Percentiles rank a stretch among this genome's conserved stretches.
Conservation (phyloP, 768 basidiomycete genomes). For the Russula olivacea region DNA sequence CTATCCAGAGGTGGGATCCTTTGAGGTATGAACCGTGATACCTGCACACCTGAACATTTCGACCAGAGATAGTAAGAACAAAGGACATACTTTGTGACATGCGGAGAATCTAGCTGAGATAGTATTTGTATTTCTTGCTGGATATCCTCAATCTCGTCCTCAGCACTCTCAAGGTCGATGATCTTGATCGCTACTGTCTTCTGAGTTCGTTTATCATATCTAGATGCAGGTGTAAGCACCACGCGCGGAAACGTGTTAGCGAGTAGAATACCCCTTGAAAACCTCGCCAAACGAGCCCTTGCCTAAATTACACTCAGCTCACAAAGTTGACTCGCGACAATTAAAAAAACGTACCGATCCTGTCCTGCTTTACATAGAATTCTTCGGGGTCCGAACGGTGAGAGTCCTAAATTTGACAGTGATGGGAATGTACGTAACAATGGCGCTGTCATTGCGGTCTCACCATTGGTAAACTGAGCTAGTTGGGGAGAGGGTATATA, state of each 20-base stretch:
- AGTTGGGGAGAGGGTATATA: slow-evolving; percentile 22
- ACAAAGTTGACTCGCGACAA: slow-evolving; percentile 7
- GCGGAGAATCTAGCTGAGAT: slow-evolving; percentile 90
- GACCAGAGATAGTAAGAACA: slow-evolving; percentile 26
- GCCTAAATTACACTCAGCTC: slow-evolving; percentile 43
- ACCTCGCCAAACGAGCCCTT: slow-evolving; percentile 99
- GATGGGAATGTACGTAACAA: slow-evolving; percentile 19
- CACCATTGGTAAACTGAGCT: slow-evolving; percentile 27
- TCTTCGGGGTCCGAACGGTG: slow-evolving; percentile 89
- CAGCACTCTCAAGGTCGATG: slow-evolving; percentile 97
- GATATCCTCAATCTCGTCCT: slow-evolving; percentile 99
- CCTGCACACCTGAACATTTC: slow-evolving; percentile 36
- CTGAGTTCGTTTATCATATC: slow-evolving; percentile 92
- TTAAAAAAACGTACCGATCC: slow-evolving; percentile 65
- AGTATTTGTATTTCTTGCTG: slow-evolving; percentile 99
- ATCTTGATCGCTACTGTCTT: slow-evolving; percentile 99
- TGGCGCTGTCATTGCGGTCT: slow-evolving; percentile 12
- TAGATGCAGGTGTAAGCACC: slow-evolving; percentile 31
- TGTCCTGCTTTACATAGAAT: slow-evolving; percentile 93
- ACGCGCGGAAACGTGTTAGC: slow-evolving; percentile 7
- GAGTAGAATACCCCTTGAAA: slow-evolving; percentile 78
- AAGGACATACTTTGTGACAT: slow-evolving; percentile 82
- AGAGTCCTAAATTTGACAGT: slow-evolving; percentile 44
- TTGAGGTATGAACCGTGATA: slow-evolving; percentile 97
- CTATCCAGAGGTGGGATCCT: slow-evolving; percentile 96